Evolutionary conservation across 352 stramenopile genomes (phyloP).

Genomic region (Salisapilia sapeloensis): DNA sequence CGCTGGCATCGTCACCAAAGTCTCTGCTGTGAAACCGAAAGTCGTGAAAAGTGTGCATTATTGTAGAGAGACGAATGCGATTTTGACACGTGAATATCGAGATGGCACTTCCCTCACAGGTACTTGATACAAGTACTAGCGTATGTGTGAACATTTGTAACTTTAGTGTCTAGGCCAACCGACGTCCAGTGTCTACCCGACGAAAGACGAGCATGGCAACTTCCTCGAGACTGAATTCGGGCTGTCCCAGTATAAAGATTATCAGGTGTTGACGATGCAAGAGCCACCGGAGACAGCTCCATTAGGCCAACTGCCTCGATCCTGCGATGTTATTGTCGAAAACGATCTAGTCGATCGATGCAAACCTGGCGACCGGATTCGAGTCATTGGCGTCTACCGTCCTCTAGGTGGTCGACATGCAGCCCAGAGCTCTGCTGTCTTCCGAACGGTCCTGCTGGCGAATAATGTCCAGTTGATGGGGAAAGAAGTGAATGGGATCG

Average conservation of each 20-base stretch:
- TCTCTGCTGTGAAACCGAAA: slow-evolving; percentile 94
- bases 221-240: slow-evolving; percentile 97
- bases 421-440: slow-evolving; percentile 79
- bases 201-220: slow-evolving; percentile 93
- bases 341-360: slow-evolving; percentile 98
- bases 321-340: slow-evolving; percentile 95
- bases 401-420: slow-evolving; percentile 73
- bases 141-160: too few relatives aligned
- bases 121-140: too few relatives aligned
- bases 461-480: slow-evolving; percentile 94
- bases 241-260: slow-evolving; percentile 96
- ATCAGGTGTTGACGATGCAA: slow-evolving; percentile 88
- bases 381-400: slow-evolving; percentile 89
- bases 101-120: slow-evolving; percentile 92
- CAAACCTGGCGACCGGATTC: slow-evolving; percentile 96
- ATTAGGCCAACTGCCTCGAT: slow-evolving; percentile 93
- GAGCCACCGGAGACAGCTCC: slow-evolving; percentile 88
- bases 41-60: slow-evolving; percentile 96
- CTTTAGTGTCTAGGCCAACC: too few relatives aligned
- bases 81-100: slow-evolving; percentile 89
- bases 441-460: slow-evolving; percentile 92
- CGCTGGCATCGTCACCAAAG: slow-evolving; percentile 98
- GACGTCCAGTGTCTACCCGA: slow-evolving; percentile 86
- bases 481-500: slow-evolving; percentile 87
- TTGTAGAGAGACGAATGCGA: slow-evolving; percentile 90